A percentile compares a stretch with the other conserved stretches of the same genome.
These are phyloP conservation scores for Epichloe scottii DNA, from an alignment of 2,329 filamentous ascomycete genomes.

Conservation along the genomic window DNA sequence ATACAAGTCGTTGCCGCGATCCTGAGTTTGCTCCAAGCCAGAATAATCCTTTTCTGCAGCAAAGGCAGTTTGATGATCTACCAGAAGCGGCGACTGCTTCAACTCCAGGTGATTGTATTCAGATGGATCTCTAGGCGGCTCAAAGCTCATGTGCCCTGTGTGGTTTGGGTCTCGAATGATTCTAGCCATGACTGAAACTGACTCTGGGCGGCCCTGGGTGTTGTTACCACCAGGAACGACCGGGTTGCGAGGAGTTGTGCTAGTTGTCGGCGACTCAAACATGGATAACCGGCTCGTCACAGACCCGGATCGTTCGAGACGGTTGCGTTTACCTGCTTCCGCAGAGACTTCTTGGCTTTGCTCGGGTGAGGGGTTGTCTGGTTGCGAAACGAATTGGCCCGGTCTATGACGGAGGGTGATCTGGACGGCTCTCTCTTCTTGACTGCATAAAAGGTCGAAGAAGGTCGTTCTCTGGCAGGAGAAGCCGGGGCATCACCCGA, in stretches of 20 bases:
- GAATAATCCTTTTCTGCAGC: conserved; percentile 13
- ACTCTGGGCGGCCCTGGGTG: conserved; percentile 48
- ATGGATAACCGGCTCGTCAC: conserved; percentile 43
- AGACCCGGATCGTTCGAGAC: conserved; percentile 38
- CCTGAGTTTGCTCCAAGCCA: conserved; percentile 25
- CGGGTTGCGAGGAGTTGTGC: conserved; percentile 11
- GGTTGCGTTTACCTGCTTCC: conserved; percentile 23
- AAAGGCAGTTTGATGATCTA: conserved; percentile 37
- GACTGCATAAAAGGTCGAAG: conserved; percentile 47
- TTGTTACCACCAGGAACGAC: conserved; percentile 16
- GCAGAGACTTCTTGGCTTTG: conserved; percentile 35
- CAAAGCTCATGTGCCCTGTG: conserved; percentile 26
- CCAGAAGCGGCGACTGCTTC: conserved; percentile 45
- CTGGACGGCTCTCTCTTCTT: conserved; percentile 35
- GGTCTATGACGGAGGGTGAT: conserved; percentile 33
- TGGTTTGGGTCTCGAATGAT: conserved; percentile 58
- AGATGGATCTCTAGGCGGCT: conserved; percentile 26
- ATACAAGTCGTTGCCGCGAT: conserved; percentile 21
- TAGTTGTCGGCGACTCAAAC: conserved; percentile 30
- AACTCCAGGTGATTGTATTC: conserved; percentile 39
- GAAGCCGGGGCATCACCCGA: conserved; percentile 14
- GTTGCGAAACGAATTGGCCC: conserved; percentile 27
- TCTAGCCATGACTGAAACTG: conserved; percentile 76
- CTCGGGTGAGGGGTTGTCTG: conserved; percentile 19
- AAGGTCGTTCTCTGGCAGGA: conserved; percentile 26